A percentile compares a stretch with the other conserved stretches of the same genome.
These are phyloP conservation scores for Solanum corneliomulleri DNA, from an alignment of 257 asterid species.

Conservation along the genomic window DNA sequence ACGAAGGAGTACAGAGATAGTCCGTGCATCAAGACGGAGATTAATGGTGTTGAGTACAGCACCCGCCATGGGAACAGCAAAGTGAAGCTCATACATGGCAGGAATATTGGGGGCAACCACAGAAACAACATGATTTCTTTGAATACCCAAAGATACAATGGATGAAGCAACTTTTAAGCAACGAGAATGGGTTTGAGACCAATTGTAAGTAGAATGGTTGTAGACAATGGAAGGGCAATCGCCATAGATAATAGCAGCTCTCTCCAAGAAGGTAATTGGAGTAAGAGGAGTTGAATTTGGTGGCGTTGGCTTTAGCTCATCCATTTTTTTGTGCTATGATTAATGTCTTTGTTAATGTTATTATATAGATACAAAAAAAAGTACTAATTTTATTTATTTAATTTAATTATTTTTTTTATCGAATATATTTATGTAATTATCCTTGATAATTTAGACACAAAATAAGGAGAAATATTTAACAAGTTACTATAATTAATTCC, in stretches of 20 bases:
- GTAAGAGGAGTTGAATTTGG: constrained; percentile 56
- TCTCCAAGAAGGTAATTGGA: constrained; percentile 41
- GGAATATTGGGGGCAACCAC: constrained; percentile 66
- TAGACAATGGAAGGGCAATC: constrained; percentile 48
- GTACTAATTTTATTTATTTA: no score
- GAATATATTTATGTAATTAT: no score
- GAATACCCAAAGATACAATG: constrained; percentile 35
- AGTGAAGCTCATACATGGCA: constrained; percentile 76
- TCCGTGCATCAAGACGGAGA: constrained; percentile 60
- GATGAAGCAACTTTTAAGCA: constrained; percentile 54
- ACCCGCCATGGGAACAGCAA: constrained; percentile 74
- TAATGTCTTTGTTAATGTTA: background rate
- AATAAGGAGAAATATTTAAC: no score
- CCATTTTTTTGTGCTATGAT: constrained; percentile 1
- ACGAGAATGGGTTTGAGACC: constrained; percentile 44
- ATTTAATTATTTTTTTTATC: no score
- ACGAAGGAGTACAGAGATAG: constrained; percentile 42
- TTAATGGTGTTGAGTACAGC: constrained; percentile 56
- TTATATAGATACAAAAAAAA: background rate
- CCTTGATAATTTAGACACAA: background rate
- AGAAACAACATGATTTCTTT: constrained; percentile 41
- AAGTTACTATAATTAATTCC: no score
- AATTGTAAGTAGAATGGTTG: constrained; percentile 27
- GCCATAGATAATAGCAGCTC: constrained; percentile 50
- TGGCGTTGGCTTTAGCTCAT: constrained; percentile 23